Evolutionary conservation across 805 yeast species (phyloP), one percentile per base, ranked within the genome.

Genomic region (Candida nonsorbophila): DNA sequence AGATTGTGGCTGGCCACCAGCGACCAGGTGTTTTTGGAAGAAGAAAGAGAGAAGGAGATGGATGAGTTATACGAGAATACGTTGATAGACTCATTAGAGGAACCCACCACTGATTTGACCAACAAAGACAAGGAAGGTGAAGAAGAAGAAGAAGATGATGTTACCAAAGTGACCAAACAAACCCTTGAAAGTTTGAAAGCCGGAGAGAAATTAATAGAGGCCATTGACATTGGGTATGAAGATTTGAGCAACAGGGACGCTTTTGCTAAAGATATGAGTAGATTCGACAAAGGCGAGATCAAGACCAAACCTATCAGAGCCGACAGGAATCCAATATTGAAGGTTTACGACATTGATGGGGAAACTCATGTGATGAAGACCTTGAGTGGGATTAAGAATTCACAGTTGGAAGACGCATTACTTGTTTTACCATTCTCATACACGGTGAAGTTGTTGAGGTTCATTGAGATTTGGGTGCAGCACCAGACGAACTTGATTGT

Each of bases 21-120:
- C 30, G 98, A 92, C 53, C 88, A 90, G 44, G 92, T 92, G n/a
- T 92, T 92, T 52, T 59, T 92, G 36, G 97, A 92, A 55, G 99
- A 92, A 66, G 98, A 92, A 61, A 72, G 92, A 34, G 99, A 92
- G 53, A 84, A 82, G 55, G 98, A 92, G 55, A 68, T 87, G 74
- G 98, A 92, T 53, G 95, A 88, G 54, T 62, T 79, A 33, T 86
- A 88, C 49, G 97, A 92, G 51, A 70, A 74, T n/a, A 83, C 81
- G 6, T 62, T 92, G 25, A 65, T 87, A 28, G 76, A 72, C 10
- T 77, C 88, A 4, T 58, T 86, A 24, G 95, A 85, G 46, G 74
- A 69, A 22, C 77, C 63, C 16, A 9, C 12, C 12, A 7, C 6
- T 10, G 61, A 59, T 15, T 51, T 58, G 20, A 41, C 46, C 9